A percentile compares a stretch with the other conserved stretches of the same genome.
These are phyloP conservation scores for Crassisporium funariophilum DNA, from an alignment of 768 basidiomycete species.

Conservation along the genomic window DNA sequence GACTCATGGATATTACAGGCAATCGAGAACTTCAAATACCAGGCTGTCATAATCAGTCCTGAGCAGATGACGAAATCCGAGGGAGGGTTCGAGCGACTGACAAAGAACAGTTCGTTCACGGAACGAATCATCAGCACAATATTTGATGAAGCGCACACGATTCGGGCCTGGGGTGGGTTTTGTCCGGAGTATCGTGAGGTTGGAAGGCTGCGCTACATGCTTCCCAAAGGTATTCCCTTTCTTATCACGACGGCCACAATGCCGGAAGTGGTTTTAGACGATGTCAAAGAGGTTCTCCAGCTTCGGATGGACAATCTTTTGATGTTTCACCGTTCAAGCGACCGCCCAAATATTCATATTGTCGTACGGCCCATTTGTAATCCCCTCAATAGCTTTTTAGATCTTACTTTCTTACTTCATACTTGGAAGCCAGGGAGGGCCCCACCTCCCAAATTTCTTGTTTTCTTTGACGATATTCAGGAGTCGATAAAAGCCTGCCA, in stretches of 20 bases:
- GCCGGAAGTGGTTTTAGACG: no score
- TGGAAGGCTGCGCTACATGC: neutral
- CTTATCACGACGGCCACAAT: no score
- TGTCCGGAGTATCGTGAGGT: neutral
- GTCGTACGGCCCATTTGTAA: slow-evolving; percentile 23
- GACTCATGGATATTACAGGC: neutral
- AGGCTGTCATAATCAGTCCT: neutral
- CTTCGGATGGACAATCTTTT: no score
- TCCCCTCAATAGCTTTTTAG: slow-evolving; percentile 17
- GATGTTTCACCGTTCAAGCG: slow-evolving; percentile 26
- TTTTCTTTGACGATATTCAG: slow-evolving; percentile 29
- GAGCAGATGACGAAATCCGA: neutral
- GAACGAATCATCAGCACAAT: neutral
- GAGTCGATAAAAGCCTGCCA: slow-evolving; percentile 14
- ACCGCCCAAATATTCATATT: slow-evolving; percentile 32
- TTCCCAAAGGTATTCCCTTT: slow-evolving; percentile 6
- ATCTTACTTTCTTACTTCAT: slow-evolving; percentile 27
- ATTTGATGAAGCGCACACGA: neutral
- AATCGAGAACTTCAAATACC: neutral
- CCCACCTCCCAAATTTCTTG: no score
- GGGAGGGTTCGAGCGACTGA: neutral
- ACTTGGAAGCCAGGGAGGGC: slow-evolving; percentile 8
- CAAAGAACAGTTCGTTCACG: neutral
- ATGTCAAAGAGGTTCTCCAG: no score
- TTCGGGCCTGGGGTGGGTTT: neutral